These are phyloP conservation scores for Leptodontidium sp. DNA, from an alignment of 2,329 filamentous ascomycete genomes.

Conservation along the genomic window DNA sequence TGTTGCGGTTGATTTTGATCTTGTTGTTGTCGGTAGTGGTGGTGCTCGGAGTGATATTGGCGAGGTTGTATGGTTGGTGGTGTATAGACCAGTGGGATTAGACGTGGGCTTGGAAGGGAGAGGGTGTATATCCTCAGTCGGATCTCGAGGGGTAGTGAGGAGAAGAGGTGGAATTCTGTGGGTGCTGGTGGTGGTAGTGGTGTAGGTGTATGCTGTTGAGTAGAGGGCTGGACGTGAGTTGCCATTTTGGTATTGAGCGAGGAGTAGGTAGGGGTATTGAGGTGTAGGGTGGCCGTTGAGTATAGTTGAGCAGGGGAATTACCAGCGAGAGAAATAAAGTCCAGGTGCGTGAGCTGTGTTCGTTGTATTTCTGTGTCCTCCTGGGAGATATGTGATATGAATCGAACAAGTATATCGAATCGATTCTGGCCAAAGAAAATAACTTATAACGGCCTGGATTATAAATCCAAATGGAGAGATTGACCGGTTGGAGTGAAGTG, in stretches of 20 bases:
- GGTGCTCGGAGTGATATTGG: too few relatives aligned
- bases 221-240: neutral
- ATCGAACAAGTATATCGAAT: too few relatives aligned
- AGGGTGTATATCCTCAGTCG: constrained; percentile 36
- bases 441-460: too few relatives aligned
- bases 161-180: constrained; percentile 30
- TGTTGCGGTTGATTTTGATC: neutral
- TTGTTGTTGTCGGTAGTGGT: neutral
- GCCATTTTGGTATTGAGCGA: neutral
- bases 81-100: constrained; percentile 32
- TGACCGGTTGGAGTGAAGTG: too few relatives aligned
- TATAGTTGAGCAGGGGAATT: too few relatives aligned
- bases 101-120: constrained; percentile 32
- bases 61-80: constrained; percentile 2
- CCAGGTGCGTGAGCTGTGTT: too few relatives aligned
- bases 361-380: too few relatives aligned
- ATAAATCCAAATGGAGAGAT: too few relatives aligned
- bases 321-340: too few relatives aligned
- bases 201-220: neutral
- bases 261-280: neutral
- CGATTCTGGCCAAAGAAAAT: too few relatives aligned
- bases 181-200: neutral
- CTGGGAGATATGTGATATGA: too few relatives aligned
- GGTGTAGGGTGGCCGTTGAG: too few relatives aligned
- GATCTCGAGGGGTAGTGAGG: constrained; percentile 37